Evolutionary conservation across 192 early-diverging fungal species (phyloP).

Genomic region (Chytriomyces confervae): DNA sequence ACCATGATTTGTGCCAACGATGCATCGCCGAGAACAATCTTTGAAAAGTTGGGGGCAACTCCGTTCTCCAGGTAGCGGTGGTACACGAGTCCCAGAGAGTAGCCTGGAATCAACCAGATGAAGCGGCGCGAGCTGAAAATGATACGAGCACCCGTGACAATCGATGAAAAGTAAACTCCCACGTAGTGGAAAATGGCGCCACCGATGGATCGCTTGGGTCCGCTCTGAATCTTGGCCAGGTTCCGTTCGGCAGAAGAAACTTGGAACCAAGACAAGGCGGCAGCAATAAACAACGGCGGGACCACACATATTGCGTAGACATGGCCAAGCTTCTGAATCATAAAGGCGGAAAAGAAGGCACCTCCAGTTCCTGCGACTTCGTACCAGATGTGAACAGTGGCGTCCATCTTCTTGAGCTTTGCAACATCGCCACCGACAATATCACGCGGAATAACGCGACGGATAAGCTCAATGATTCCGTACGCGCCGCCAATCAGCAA

Average conservation of each 20-base stretch:
- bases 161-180: conserved; percentile 50
- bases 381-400: conserved; percentile 63
- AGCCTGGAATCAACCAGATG: conserved; percentile 65
- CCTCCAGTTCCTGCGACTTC: conserved; percentile 51
- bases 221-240: conserved; percentile 4
- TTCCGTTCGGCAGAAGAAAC: conserved; percentile 44
- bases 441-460: conserved; percentile 49
- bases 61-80: conserved; percentile 56
- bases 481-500: conserved; percentile 57
- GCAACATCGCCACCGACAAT: conserved; percentile 59
- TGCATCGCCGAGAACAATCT: conserved; percentile 53
- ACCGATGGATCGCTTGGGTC: conserved; percentile 16
- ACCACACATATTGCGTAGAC: conserved; percentile 54
- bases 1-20: conserved; percentile 54
- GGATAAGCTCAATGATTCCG: conserved; percentile 65
- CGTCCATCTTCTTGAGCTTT: conserved; percentile 68
- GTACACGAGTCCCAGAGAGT: conserved; percentile 55
- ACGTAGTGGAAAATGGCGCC: conserved; percentile 46
- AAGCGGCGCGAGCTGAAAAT: conserved; percentile 59
- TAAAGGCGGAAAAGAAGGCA: too few relatives aligned
- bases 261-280: conserved; percentile 52
- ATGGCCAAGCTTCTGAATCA: conserved; percentile 29
- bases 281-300: conserved; percentile 56
- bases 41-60: conserved; percentile 30
- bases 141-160: conserved; percentile 51